Percentiles rank a stretch among this genome's conserved stretches.
phyloP scores from a whole-genome alignment of 371 early-diverging fungal species.

The Apophysomyces ossiformis region DNA sequence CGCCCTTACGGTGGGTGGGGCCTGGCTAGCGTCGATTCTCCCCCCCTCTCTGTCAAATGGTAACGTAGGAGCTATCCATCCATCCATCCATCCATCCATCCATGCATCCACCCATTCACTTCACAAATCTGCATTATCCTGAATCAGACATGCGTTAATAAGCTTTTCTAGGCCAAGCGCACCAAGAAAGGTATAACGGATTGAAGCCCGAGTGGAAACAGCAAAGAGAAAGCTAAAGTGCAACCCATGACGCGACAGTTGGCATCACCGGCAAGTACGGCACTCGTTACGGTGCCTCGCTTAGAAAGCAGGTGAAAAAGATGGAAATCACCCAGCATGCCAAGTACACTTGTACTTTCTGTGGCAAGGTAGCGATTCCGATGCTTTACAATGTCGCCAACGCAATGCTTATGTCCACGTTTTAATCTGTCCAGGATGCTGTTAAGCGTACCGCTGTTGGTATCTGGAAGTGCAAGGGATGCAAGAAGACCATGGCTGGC shows the following conservation, averaged over 20 bases:
- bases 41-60: constrained; percentile 16
- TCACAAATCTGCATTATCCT: not conserved
- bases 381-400: constrained; percentile 4
- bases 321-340: constrained; percentile 98
- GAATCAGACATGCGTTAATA: not conserved
- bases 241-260: constrained; percentile 52
- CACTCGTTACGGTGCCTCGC: constrained; percentile 99
- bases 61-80: constrained; percentile 18
- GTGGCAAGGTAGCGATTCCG: constrained; percentile 78
- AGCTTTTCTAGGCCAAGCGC: constrained; percentile 83
- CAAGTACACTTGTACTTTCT: constrained; percentile 98
- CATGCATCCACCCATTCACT: constrained; percentile 10
- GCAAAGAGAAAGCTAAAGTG: not conserved
- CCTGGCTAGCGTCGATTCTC: not conserved
- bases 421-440: constrained; percentile 58
- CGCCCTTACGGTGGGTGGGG: not conserved
- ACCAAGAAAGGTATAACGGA: constrained; percentile 85
- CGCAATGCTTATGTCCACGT: no score
- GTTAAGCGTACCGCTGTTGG: constrained; percentile 97
- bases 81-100: constrained; percentile 31
- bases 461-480: constrained; percentile 98
- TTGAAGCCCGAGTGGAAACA: not conserved
- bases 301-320: constrained; percentile 98
- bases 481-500: constrained; percentile 94
- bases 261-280: constrained; percentile 99